phyloP scores from a whole-genome alignment of 345 rosid genomes.

The Rhodomyrtus tomentosa region DNA sequence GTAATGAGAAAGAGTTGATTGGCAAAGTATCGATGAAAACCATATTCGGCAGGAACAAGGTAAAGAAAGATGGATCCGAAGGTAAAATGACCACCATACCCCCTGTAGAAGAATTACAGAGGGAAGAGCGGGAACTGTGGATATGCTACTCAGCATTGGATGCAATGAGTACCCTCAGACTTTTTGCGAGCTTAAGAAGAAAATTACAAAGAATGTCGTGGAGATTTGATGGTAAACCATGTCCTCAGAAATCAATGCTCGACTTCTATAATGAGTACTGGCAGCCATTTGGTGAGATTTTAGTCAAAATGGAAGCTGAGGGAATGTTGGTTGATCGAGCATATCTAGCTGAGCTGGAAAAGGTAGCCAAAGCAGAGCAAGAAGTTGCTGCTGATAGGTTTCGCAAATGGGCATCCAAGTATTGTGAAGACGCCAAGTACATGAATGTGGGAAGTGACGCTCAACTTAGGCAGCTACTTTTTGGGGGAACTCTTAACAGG shows the following conservation, averaged over 20 bases:
- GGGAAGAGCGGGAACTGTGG: slow-evolving; percentile 66
- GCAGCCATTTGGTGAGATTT: slow-evolving; percentile 83
- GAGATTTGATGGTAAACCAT: slow-evolving; percentile 41
- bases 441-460: slow-evolving; percentile 95
- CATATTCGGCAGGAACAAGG: slow-evolving; percentile 66
- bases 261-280: slow-evolving; percentile 70
- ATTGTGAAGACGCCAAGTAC: slow-evolving; percentile 73
- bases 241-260: slow-evolving; percentile 41
- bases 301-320: slow-evolving; percentile 80
- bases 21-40: slow-evolving; percentile 91
- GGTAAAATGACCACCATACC: slow-evolving; percentile 58
- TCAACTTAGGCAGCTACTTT: slow-evolving; percentile 77
- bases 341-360: slow-evolving; percentile 75
- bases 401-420: slow-evolving; percentile 77
- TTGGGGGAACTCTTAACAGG: slow-evolving; percentile 72
- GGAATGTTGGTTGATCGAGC: slow-evolving; percentile 84
- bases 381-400: slow-evolving; percentile 55
- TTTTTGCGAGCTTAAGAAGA: slow-evolving; percentile 57
- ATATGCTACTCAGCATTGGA: slow-evolving; percentile 88
- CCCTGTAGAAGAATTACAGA: slow-evolving; percentile 82
- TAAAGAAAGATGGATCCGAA: slow-evolving; percentile 87
- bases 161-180: slow-evolving; percentile 81
- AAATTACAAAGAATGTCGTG: slow-evolving; percentile 41
- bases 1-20: slow-evolving; percentile 40
- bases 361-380: slow-evolving; percentile 81